A percentile compares a stretch with the other conserved stretches of the same genome.
These are phyloP conservation scores for Debaryomyces singareniensis DNA, from an alignment of 1,139 yeast genomes.

Conservation along the genomic window DNA sequence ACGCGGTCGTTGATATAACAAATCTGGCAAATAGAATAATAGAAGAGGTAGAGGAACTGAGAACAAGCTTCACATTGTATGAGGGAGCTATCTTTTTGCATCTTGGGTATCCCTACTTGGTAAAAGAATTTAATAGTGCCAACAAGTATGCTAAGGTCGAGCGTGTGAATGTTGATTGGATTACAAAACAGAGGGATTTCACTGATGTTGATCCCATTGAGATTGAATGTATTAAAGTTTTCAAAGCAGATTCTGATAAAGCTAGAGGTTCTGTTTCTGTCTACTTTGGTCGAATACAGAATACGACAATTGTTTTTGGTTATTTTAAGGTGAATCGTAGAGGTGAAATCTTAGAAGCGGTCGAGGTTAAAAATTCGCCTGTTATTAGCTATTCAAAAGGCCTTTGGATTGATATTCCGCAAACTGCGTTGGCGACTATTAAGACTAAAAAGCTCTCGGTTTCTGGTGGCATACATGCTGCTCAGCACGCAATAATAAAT, in stretches of 20 bases:
- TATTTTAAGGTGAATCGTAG: conserved; percentile 78
- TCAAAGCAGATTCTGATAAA: conserved; percentile 18
- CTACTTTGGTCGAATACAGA: conserved; percentile 67
- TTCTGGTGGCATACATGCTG: conserved; percentile 96
- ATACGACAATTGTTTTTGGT: conserved; percentile 81
- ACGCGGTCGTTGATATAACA: conserved; percentile 85
- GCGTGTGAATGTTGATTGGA: conserved; percentile 90
- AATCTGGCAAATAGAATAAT: conserved; percentile 67
- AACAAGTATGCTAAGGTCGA: conserved; percentile 75
- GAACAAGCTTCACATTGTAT: conserved; percentile 85
- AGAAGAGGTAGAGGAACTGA: conserved; percentile 84
- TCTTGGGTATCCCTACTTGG: conserved; percentile 85
- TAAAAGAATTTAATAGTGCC: conserved; percentile 75
- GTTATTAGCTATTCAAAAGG: conserved; percentile 66
- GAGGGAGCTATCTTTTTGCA: conserved; percentile 95
- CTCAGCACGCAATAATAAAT: conserved; percentile 83
- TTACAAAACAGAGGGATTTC: conserved; percentile 82
- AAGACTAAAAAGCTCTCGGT: conserved; percentile 51
- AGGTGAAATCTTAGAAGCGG: conserved; percentile 79
- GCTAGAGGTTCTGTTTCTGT: conserved; percentile 41
- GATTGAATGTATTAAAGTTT: conserved; percentile 57
- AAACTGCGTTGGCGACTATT: conserved; percentile 51
- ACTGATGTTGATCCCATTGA: conserved; percentile 87
- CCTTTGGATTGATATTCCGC: conserved; percentile 85
- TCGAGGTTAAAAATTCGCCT: conserved; percentile 89